Evolutionary conservation across 2,329 filamentous ascomycete genomes (phyloP).

Genomic region (Chaetoscypha palmicola): DNA sequence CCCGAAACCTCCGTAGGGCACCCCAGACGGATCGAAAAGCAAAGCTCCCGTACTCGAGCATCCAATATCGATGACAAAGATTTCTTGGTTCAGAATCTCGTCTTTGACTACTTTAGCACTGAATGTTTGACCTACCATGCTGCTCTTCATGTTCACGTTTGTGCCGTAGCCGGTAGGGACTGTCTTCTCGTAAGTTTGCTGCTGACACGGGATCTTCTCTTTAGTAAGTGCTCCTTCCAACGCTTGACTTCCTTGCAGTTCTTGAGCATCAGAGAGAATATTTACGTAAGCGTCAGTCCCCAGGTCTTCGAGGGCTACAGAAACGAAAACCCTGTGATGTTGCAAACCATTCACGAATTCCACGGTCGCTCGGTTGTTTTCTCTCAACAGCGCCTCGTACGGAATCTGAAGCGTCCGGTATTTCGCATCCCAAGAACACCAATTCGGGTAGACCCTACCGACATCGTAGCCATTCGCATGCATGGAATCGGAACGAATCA

Average conservation of each 20-base stretch:
- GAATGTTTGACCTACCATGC: not conserved
- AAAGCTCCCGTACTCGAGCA: not conserved
- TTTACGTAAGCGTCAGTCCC: not conserved
- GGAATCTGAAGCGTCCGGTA: not conserved
- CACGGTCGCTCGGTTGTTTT: not conserved
- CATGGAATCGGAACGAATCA: not conserved
- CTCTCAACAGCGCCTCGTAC: not conserved
- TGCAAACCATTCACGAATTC: not conserved
- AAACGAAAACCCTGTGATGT: no score
- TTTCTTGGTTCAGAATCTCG: not conserved
- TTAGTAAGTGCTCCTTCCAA: not conserved
- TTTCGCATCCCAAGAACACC: not conserved
- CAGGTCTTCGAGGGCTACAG: no score
- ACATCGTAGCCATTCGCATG: not conserved
- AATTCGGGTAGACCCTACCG: not conserved
- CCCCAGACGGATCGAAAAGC: not conserved
- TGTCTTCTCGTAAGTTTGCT: not conserved
- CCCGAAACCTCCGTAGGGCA: no score
- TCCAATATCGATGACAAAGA: not conserved
- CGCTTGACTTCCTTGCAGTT: not conserved
- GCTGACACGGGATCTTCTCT: no score
- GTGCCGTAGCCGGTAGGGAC: not conserved
- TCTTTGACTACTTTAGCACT: not conserved
- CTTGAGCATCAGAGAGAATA: not conserved
- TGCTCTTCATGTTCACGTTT: not conserved